Evolutionary conservation across 2,329 filamentous ascomycete genomes (phyloP).

Genomic region (Penicillium sp.): DNA sequence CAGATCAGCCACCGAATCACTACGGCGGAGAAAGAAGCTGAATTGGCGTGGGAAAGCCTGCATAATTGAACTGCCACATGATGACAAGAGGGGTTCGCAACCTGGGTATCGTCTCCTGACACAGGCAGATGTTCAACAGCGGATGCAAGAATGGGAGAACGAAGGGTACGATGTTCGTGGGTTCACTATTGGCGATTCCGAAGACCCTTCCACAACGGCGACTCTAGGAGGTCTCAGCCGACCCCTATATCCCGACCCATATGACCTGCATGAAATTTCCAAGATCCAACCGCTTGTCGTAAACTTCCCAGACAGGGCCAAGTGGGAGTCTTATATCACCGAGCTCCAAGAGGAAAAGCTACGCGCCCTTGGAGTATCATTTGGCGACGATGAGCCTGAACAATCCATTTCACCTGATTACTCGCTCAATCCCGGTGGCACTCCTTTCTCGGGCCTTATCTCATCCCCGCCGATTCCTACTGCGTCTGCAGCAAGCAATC

Average conservation of each 20-base stretch:
- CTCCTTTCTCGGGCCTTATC: conserved; percentile 70
- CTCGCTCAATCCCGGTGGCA: conserved; percentile 62
- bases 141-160: conserved; percentile 42
- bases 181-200: conserved; percentile 36
- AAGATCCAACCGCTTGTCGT: conserved; percentile 35
- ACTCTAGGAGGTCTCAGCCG: conserved; percentile 45
- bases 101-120: conserved; percentile 39
- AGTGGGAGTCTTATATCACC: conserved; percentile 76
- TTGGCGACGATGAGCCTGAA: conserved; percentile 70
- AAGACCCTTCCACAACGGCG: conserved; percentile 26
- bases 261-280: conserved; percentile 38
- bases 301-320: conserved; percentile 47
- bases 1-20: conserved; percentile 28
- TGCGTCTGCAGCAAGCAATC: conserved; percentile 72
- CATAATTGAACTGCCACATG: conserved; percentile 65
- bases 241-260: conserved; percentile 42
- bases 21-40: conserved; percentile 64
- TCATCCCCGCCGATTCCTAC: conserved; percentile 83
- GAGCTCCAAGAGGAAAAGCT: conserved; percentile 88
- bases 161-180: conserved; percentile 45
- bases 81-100: conserved; percentile 62
- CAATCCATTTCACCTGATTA: conserved; percentile 66
- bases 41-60: conserved; percentile 74
- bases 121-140: conserved; percentile 38
- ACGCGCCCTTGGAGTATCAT: conserved; percentile 81